These are phyloP conservation scores for Avena atlantica DNA, from an alignment of 176 grass and related monocot genomes.

Conservation along the genomic window DNA sequence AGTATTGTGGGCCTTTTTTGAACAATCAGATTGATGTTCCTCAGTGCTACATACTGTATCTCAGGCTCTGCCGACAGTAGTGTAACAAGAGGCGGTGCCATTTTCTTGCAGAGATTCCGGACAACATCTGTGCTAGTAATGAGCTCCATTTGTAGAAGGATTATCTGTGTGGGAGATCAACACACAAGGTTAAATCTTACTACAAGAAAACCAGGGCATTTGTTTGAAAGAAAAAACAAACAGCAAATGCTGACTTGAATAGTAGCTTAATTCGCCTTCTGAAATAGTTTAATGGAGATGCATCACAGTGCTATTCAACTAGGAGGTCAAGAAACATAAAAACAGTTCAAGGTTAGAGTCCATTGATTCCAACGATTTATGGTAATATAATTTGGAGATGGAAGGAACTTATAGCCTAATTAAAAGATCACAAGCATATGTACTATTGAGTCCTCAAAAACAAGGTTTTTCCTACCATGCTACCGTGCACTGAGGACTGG, in stretches of 20 bases:
- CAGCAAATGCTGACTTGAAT: background rate
- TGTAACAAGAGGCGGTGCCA: constrained; percentile 97
- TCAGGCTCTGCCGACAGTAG: constrained; percentile 97
- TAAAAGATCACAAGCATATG: background rate
- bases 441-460: background rate
- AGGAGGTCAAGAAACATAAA: constrained; percentile 5
- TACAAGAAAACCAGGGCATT: background rate
- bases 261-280: background rate
- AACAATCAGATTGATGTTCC: constrained; percentile 99
- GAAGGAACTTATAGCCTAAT: constrained; percentile 1
- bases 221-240: background rate
- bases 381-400: background rate
- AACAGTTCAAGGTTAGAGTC: background rate
- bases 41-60: constrained; percentile 96
- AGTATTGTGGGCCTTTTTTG: constrained; percentile 99
- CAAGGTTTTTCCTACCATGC: background rate
- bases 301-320: constrained; percentile 9
- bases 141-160: constrained; percentile 98
- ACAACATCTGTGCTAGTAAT: constrained; percentile 95
- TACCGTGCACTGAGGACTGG: constrained; percentile 19
- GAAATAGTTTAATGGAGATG: background rate
- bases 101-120: constrained; percentile 99
- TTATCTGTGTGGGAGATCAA: constrained; percentile 71
- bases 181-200: background rate
- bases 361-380: constrained; percentile 4